Base-by-base conservation (phyloP, 345 rosid species). In the Eucalyptus tenuipes region DNA sequence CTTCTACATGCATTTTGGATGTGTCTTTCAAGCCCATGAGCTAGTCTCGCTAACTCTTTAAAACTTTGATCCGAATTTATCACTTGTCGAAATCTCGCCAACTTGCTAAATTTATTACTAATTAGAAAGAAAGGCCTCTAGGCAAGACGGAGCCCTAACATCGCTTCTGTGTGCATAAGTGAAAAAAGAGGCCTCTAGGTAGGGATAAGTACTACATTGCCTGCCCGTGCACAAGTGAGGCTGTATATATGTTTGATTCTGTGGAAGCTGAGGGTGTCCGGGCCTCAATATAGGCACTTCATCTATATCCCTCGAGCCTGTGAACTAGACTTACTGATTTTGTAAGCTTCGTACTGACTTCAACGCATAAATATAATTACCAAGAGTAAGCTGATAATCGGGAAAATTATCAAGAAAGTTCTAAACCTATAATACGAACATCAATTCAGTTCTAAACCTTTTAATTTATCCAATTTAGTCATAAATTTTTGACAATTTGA, bases 381-480 rank as follows among this genome's bases (percentile, higher is more conserved):
- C 68, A 7, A 29, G 68, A 27, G 68, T 25, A 25, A 11, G 31
- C 27, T 6, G 4, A 1, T 59, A 0, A 12, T 59, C 0, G 7
- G 3, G 33, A 59, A 3, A 59, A 27, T 59, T 27, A 27, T 27
- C 2, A 59, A 59, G n/a, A 27, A 59, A 11, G 0, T 59, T 29
- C 2, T 12, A 59, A 7, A 27, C 8, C 0, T 25, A 57, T 25
- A 0, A 3, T 59, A 59, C 0, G 4, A 29, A 59, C 2, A 6
- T 59, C 31, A 59, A 27, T 27, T 59, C 8, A 12, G 0, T 25
- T 0, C 4, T 25, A 59, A 11, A 13, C 0, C 3, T 59, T 25
- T 27, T 25, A 59, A 59, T 59, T 59, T 59, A 15, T 5, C 7
- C 8, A 59, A 59, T 59, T 59, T 25, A 55, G 6, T 24, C 3